Conservation (phyloP, 257 asterid species). For the Jacaranda copaia region DNA sequence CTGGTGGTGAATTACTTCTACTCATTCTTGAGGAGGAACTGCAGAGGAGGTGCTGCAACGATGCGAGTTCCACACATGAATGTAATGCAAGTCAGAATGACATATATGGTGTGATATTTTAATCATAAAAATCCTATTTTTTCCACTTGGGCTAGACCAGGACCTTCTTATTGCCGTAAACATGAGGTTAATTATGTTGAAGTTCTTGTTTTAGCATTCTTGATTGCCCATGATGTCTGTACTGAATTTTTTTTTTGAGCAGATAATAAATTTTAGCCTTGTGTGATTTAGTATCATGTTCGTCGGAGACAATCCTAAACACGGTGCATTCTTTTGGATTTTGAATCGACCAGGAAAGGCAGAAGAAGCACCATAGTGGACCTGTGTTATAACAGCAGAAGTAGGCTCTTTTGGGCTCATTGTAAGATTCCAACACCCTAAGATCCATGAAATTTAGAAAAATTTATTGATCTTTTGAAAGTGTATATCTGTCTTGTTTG, state of each 20-base stretch:
- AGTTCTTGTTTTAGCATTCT: background rate
- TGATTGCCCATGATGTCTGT: background rate
- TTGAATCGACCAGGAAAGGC: background rate
- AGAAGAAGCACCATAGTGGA: too few species aligned
- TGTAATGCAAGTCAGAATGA: constrained; percentile 79
- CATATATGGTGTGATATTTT: constrained; percentile 78
- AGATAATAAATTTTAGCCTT: background rate
- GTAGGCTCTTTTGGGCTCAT: background rate
- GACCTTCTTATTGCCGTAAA: too few species aligned
- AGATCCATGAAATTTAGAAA: background rate
- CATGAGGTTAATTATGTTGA: too few species aligned
- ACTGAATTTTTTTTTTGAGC: background rate
- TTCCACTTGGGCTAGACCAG: too few species aligned
- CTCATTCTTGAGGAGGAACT: constrained; percentile 84
- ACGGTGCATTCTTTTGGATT: background rate
- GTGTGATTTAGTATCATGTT: background rate
- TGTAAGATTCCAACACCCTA: background rate
- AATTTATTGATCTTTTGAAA: background rate
- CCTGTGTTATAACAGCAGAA: background rate
- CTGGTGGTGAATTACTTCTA: constrained; percentile 82
- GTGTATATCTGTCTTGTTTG: background rate
- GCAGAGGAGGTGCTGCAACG: constrained; percentile 95
- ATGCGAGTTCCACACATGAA: constrained; percentile 91
- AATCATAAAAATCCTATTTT: background rate
- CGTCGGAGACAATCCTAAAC: background rate